Conservation (phyloP, 177 flowering plant species). For the Vitis hybrid region DNA sequence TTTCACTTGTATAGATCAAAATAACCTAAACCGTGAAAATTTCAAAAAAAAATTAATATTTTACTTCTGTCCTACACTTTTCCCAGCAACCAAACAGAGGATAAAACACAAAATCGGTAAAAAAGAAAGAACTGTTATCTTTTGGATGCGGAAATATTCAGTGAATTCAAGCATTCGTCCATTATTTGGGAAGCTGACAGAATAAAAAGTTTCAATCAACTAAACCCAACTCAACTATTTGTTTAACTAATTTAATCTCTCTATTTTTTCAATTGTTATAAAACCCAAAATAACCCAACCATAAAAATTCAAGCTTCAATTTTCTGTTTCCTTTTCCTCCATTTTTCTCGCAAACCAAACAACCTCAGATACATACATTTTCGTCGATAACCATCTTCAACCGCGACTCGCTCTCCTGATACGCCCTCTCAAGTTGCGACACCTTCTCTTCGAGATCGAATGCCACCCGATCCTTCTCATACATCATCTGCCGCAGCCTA, state of each 20-base stretch:
- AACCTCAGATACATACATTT: conserved; percentile 43
- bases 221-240: too few relatives aligned
- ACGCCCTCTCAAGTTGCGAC: conserved; percentile 34
- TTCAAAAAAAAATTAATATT: not conserved
- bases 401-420: conserved; percentile 48
- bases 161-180: too few relatives aligned
- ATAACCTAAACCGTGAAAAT: too few relatives aligned
- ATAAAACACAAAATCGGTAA: too few relatives aligned
- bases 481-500: conserved; percentile 46
- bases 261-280: not conserved
- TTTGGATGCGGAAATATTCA: too few relatives aligned
- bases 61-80: not conserved
- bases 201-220: not conserved
- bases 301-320: too few relatives aligned
- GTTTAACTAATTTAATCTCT: too few relatives aligned
- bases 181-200: not conserved
- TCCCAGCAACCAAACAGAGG: not conserved
- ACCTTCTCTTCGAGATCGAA: conserved; percentile 69
- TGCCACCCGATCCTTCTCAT: conserved; percentile 67
- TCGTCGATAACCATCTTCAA: conserved; percentile 58
- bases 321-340: too few relatives aligned
- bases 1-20: too few relatives aligned
- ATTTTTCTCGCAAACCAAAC: conserved; percentile 5
- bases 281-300: not conserved
- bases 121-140: too few relatives aligned